phyloP scores from a whole-genome alignment of 2,329 filamentous ascomycete genomes.

The Chrysosporium keratinophilum region DNA sequence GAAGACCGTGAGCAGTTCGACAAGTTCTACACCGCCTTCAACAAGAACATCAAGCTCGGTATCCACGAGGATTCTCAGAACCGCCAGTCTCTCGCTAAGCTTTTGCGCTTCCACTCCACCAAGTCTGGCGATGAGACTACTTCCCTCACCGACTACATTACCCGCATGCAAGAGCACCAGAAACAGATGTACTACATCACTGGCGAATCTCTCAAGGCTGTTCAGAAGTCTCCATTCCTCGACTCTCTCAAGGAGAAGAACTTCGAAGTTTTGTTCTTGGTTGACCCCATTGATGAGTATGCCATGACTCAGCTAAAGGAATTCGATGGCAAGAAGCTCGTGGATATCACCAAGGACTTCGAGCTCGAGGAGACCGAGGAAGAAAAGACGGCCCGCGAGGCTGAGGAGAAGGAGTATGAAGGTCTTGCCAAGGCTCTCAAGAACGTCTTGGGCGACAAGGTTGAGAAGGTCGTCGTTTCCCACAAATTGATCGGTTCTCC shows the following conservation, averaged over 20 bases:
- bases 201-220: slow-evolving; percentile 97
- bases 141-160: slow-evolving; percentile 93
- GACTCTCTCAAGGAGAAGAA: slow-evolving; percentile 97
- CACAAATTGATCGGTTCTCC: slow-evolving; percentile 93
- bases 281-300: slow-evolving; percentile 98
- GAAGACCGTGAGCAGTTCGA: slow-evolving; percentile 99
- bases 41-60: slow-evolving; percentile 99
- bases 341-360: slow-evolving; percentile 99
- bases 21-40: slow-evolving; percentile 99
- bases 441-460: slow-evolving; percentile 98
- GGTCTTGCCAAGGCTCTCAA: slow-evolving; percentile 89
- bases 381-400: slow-evolving; percentile 93
- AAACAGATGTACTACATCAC: slow-evolving; percentile 99
- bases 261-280: slow-evolving; percentile 98
- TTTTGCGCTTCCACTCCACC: slow-evolving; percentile 97
- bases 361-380: slow-evolving; percentile 99
- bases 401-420: slow-evolving; percentile 98
- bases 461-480: slow-evolving; percentile 98
- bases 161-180: slow-evolving; percentile 99
- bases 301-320: slow-evolving; percentile 99
- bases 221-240: slow-evolving; percentile 96
- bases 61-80: slow-evolving; percentile 99
- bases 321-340: slow-evolving; percentile 99
- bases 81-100: slow-evolving; percentile 84
- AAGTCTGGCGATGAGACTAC: slow-evolving; percentile 95